phyloP scores from a whole-genome alignment of 176 grass and related monocot species.

The Musa itinerans region DNA sequence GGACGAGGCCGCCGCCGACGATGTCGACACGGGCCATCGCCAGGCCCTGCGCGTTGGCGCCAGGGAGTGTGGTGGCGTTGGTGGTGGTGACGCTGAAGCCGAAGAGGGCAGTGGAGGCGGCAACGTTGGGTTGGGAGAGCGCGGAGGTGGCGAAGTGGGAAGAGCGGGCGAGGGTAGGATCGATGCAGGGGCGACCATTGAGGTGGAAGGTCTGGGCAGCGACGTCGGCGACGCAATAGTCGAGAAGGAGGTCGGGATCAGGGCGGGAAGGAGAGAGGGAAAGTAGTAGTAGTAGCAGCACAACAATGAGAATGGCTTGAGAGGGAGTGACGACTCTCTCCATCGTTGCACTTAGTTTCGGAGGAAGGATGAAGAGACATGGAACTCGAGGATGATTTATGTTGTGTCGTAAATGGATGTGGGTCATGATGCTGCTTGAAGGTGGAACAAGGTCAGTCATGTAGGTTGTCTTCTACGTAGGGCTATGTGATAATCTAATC shows the following conservation, averaged over 20 bases:
- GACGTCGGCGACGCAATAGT: conserved; percentile 41
- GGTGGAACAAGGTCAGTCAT: neutral
- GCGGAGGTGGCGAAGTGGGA: conserved; percentile 47
- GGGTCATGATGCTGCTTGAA: neutral
- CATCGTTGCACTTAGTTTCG: neutral
- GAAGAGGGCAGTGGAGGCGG: conserved; percentile 14
- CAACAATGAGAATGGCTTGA: neutral
- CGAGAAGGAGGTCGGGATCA: conserved; percentile 50
- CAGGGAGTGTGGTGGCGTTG: conserved; percentile 29
- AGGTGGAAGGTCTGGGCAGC: conserved; percentile 16
- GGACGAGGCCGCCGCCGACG: conserved; percentile 35
- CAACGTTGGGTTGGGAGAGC: conserved; percentile 22
- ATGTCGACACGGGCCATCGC: conserved; percentile 45
- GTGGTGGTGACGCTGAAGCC: conserved; percentile 47
- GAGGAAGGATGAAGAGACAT: no score
- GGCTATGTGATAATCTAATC: neutral
- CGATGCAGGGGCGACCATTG: conserved; percentile 50
- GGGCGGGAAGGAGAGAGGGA: conserved; percentile 2
- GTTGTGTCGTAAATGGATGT: no score
- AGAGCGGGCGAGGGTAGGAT: conserved; percentile 23
- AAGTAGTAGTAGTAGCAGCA: conserved; percentile 5
- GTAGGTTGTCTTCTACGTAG: neutral
- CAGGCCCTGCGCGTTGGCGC: conserved; percentile 49
- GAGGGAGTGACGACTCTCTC: neutral
- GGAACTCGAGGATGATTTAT: no score